These are phyloP conservation scores for Exophiala sp. DNA, from an alignment of 2,329 filamentous ascomycete species.

Conservation along the genomic window DNA sequence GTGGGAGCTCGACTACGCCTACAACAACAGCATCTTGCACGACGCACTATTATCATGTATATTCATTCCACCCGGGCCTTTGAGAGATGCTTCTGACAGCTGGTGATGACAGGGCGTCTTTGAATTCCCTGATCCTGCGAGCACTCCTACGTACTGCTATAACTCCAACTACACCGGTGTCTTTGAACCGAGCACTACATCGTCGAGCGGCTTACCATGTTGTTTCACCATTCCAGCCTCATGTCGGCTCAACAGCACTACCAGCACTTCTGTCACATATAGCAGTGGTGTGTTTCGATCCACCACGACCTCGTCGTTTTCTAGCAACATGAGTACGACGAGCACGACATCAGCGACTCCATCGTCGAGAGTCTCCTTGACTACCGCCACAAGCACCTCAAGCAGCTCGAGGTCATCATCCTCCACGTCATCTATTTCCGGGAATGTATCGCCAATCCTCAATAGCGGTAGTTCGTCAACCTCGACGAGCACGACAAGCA, in stretches of 20 bases:
- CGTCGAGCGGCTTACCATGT: slow-evolving; percentile 20
- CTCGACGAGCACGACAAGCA: slow-evolving; percentile 7
- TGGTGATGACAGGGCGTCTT: slow-evolving; percentile 22
- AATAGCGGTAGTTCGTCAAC: slow-evolving; percentile 2
- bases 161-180: slow-evolving; percentile 22
- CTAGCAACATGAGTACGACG: slow-evolving; percentile 1
- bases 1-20: background rate
- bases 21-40: slow-evolving; percentile 13
- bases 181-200: slow-evolving; percentile 10
- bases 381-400: slow-evolving; percentile 1
- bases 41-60: slow-evolving; percentile 17
- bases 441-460: background rate
- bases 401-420: background rate
- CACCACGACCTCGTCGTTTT: slow-evolving; percentile 7
- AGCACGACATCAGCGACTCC: slow-evolving; percentile 3
- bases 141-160: slow-evolving; percentile 16
- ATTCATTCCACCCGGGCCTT: background rate
- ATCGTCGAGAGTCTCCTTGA: slow-evolving; percentile 9
- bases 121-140: slow-evolving; percentile 10
- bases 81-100: background rate
- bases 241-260: slow-evolving; percentile 14
- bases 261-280: slow-evolving; percentile 16
- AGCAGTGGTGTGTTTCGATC: slow-evolving; percentile 22
- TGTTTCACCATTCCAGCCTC: slow-evolving; percentile 23
- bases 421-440: background rate